Percentiles rank a stretch among this genome's conserved stretches.
phyloP scores from a whole-genome alignment of 148 eudicot species.

The Pharnaceum exiguum region DNA sequence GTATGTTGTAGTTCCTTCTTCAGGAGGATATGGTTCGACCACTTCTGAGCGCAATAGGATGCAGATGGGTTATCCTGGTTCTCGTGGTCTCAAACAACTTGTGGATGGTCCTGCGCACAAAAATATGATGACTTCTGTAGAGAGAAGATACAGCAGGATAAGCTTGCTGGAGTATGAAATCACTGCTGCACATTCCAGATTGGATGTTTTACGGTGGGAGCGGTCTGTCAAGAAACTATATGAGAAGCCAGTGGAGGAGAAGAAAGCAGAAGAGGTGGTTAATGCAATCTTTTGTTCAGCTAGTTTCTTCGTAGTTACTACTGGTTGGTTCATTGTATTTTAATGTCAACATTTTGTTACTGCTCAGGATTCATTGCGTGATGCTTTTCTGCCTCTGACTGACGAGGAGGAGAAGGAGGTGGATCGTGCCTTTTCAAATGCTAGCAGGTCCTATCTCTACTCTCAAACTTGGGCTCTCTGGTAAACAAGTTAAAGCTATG shows the following conservation, averaged over 20 bases:
- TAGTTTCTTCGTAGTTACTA: neutral
- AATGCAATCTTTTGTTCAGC: neutral
- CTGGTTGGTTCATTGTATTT: neutral
- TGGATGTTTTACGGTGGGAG: constrained; percentile 7
- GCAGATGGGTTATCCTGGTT: constrained; percentile 25
- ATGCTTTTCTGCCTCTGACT: constrained; percentile 62
- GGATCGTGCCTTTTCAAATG: constrained; percentile 41
- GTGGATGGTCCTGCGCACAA: constrained; percentile 30
- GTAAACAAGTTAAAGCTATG: neutral
- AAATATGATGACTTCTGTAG: constrained; percentile 31
- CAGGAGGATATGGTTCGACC: constrained; percentile 25
- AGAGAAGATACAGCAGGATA: constrained; percentile 26
- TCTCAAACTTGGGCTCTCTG: constrained; percentile 10
- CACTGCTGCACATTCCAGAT: constrained; percentile 22
- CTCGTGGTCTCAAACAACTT: too few relatives aligned
- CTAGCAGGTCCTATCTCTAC: constrained; percentile 47
- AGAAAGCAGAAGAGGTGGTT: constrained; percentile 38
- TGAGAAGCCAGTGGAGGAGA: constrained; percentile 36
- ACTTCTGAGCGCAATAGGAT: constrained; percentile 30
- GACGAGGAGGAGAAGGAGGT: constrained; percentile 60
- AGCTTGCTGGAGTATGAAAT: constrained; percentile 34
- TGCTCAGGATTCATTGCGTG: constrained; percentile 36
- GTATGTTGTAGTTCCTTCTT: constrained; percentile 23
- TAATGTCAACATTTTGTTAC: constrained; percentile 13
- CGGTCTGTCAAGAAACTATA: constrained; percentile 34